These are phyloP conservation scores for Zygoascus tannicola DNA, from an alignment of 805 yeast genomes.

Conservation along the genomic window DNA sequence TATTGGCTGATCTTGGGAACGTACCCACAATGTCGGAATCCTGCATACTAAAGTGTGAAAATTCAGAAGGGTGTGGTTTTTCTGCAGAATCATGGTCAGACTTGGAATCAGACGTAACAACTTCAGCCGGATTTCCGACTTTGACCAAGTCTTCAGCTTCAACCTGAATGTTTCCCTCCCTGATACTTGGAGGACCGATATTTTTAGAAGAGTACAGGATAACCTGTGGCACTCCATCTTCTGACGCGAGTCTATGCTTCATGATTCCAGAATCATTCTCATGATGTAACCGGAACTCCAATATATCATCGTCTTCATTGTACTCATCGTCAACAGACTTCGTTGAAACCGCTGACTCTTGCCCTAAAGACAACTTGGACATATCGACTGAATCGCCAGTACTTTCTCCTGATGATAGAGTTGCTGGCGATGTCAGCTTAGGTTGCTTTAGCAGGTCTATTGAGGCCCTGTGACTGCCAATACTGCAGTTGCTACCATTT, in stretches of 20 bases:
- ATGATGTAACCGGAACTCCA: constrained; percentile 31
- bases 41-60: constrained; percentile 10
- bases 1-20: background rate
- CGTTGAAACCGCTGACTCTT: background rate
- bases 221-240: constrained; percentile 16
- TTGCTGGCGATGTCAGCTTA: background rate
- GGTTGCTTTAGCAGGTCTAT: background rate
- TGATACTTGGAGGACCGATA: background rate
- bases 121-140: background rate
- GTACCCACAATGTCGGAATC: background rate
- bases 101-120: background rate
- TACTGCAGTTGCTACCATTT: background rate
- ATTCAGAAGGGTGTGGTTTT: constrained; percentile 15
- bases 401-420: background rate
- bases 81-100: background rate
- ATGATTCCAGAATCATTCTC: constrained; percentile 19
- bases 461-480: background rate
- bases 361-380: background rate
- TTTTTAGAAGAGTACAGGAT: constrained; percentile 12
- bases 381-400: background rate
- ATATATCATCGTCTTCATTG: constrained; percentile 22
- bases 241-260: constrained; percentile 6
- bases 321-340: constrained; percentile 4
- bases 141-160: too few species aligned
- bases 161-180: background rate